Conservation (phyloP, 2,329 filamentous ascomycete genomes). For the Aureobasidium sp. region DNA sequence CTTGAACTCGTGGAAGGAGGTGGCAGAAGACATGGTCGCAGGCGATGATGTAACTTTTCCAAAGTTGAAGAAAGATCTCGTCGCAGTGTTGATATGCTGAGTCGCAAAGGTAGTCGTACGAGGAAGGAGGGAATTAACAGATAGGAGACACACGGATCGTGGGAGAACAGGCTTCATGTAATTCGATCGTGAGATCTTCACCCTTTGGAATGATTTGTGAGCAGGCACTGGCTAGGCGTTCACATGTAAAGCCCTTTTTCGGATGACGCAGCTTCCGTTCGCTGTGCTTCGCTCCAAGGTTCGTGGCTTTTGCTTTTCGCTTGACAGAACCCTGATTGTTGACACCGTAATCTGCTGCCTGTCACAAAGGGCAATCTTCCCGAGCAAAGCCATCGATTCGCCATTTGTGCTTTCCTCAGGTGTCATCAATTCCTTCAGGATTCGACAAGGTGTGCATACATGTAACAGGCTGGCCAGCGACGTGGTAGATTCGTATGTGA, state of each 20-base stretch:
- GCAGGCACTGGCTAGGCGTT: background rate
- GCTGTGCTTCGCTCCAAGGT: background rate
- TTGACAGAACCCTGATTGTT: background rate
- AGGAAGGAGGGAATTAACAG: background rate
- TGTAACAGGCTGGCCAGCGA: background rate
- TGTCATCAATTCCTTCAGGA: background rate
- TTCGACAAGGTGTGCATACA: no score
- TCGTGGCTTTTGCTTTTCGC: background rate
- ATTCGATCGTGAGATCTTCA: background rate
- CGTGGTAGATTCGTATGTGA: no score
- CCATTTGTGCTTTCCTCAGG: background rate
- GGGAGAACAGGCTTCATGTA: background rate
- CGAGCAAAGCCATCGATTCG: background rate
- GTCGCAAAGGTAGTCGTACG: background rate
- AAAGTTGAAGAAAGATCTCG: background rate
- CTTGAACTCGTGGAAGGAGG: slow-evolving; percentile 75
- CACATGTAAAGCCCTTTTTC: background rate
- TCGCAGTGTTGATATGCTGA: background rate
- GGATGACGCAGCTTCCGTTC: slow-evolving; percentile 7
- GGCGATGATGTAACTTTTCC: background rate
- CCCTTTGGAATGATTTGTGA: slow-evolving; percentile 8
- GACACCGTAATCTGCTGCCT: background rate
- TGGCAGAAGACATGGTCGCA: slow-evolving; percentile 56
- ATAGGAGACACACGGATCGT: background rate
- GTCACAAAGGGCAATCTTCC: background rate